Conservation (phyloP, 345 rosid genomes). For the Passiflora organensis region DNA sequence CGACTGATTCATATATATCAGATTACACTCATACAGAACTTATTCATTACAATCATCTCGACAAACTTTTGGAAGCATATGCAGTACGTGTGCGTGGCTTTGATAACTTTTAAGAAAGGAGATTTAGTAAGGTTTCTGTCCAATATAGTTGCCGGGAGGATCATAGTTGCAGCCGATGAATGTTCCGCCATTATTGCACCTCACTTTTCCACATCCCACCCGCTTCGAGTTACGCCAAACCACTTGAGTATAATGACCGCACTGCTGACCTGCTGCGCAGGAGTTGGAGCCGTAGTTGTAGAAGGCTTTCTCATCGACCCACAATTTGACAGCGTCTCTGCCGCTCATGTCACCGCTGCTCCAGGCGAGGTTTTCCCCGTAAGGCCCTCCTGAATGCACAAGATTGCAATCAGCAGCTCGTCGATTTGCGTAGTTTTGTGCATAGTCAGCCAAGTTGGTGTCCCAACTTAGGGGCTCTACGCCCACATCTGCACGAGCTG, state of each 20-base stretch:
- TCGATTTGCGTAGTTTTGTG: not conserved
- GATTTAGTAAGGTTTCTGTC: constrained; percentile 10
- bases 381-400: constrained; percentile 13
- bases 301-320: constrained; percentile 10
- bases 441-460: not conserved
- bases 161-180: constrained; percentile 10
- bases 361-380: constrained; percentile 12
- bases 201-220: constrained; percentile 13
- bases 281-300: constrained; percentile 12
- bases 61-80: no score
- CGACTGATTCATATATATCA: no score
- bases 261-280: not conserved
- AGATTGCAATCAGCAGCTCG: not conserved
- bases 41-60: no score
- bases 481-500: constrained; percentile 8
- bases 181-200: constrained; percentile 14
- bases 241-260: constrained; percentile 16
- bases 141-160: constrained; percentile 11
- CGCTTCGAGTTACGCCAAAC: constrained; percentile 14
- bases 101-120: no score
- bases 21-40: no score
- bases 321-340: constrained; percentile 7
- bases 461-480: constrained; percentile 12
- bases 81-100: no score
- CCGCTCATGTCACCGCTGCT: constrained; percentile 7